A percentile compares a stretch with the other conserved stretches of the same genome.
Evolutionary conservation across 495 filamentous ascomycete genomes (phyloP).

Genomic region (Neurospora tetraspora): DNA sequence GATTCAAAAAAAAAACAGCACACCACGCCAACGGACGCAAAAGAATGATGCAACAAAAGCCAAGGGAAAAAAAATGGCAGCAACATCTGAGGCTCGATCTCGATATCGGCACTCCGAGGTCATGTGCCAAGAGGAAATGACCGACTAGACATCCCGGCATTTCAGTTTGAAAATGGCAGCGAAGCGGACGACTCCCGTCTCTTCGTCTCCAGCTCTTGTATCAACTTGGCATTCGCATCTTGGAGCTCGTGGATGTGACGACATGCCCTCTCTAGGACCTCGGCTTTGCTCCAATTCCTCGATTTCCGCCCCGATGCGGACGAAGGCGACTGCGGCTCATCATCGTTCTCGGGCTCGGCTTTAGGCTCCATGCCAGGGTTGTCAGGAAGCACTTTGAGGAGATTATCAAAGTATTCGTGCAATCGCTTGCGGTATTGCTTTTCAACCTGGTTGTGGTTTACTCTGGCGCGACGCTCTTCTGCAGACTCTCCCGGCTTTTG

Average conservation of each 20-base stretch:
- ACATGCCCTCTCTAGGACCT: constrained; percentile 19
- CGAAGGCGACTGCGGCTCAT: background rate
- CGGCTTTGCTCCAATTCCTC: constrained; percentile 17
- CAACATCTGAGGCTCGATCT: background rate
- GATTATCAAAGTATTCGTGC: constrained; percentile 19
- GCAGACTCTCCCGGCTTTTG: constrained; percentile 10
- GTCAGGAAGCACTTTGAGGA: constrained; percentile 16
- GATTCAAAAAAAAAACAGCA: background rate
- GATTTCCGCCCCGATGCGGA: background rate
- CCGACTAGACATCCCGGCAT: background rate
- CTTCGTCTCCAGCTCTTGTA: background rate
- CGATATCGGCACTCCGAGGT: background rate
- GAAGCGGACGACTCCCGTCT: background rate
- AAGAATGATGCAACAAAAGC: background rate
- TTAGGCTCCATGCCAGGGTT: background rate
- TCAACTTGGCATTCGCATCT: background rate
- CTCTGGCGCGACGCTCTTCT: constrained; percentile 16
- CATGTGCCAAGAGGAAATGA: background rate
- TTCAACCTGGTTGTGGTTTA: constrained; percentile 22
- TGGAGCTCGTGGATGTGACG: constrained; percentile 7
- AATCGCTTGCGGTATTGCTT: constrained; percentile 23
- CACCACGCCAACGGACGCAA: background rate
- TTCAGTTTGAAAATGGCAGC: background rate
- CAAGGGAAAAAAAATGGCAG: background rate
- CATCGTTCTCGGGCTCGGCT: background rate